phyloP scores from a whole-genome alignment of 2,329 filamentous ascomycete genomes.

The Fusarium xylarioides region DNA sequence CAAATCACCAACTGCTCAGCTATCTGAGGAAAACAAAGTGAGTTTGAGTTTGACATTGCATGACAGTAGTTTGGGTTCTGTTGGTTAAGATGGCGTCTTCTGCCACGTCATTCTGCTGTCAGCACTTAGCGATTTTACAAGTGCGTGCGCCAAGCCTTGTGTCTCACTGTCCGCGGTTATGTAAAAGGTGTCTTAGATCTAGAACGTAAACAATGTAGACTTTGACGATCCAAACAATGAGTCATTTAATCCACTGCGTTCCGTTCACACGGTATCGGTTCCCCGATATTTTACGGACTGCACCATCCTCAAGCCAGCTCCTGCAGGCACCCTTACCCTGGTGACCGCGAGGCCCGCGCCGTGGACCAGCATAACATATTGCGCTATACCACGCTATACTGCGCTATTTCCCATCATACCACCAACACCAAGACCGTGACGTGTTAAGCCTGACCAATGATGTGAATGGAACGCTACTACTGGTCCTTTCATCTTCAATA shows the following conservation, averaged over 20 bases:
- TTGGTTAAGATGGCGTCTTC: neutral
- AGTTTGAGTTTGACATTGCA: neutral
- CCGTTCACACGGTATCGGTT: neutral
- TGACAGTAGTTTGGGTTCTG: neutral
- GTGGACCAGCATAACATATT: neutral
- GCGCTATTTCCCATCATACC: neutral
- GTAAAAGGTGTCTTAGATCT: neutral
- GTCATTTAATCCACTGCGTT: neutral
- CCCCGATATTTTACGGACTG: neutral
- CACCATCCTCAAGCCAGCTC: too few species aligned
- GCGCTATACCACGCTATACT: neutral
- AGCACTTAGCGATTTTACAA: neutral
- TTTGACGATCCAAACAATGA: neutral
- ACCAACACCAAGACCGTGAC: neutral
- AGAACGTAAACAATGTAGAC: neutral
- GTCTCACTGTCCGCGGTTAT: neutral
- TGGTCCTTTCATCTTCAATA: neutral
- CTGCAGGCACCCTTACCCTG: neutral
- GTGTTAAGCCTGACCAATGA: neutral
- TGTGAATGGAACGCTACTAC: neutral
- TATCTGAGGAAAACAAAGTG: neutral
- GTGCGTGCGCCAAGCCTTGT: neutral
- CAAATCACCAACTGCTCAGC: neutral
- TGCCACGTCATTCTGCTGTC: conserved; percentile 1
- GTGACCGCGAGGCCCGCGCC: neutral